A percentile compares a stretch with the other conserved stretches of the same genome.
Conservation (phyloP, 495 filamentous ascomycete species). For the Daldinia childiae region DNA sequence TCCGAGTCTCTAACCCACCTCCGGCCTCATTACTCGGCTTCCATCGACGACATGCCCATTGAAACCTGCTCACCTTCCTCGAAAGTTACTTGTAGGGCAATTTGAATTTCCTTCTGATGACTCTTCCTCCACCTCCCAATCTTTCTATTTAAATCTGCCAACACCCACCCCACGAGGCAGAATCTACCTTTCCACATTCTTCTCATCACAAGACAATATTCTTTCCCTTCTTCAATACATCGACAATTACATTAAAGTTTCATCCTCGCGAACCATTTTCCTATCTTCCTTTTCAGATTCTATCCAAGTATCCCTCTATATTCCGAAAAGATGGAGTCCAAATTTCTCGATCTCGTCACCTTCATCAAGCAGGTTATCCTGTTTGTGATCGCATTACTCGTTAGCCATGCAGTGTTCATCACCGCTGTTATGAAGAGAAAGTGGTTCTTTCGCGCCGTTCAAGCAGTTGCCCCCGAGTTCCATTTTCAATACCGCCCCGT, state of each 20-base stretch:
- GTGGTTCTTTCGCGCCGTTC: background rate
- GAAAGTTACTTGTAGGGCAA: background rate
- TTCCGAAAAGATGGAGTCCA: background rate
- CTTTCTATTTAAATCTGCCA: background rate
- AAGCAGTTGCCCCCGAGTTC: background rate
- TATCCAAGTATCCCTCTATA: background rate
- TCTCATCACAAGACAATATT: background rate
- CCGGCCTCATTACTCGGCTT: background rate
- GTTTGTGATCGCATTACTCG: background rate
- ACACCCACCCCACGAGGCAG: background rate
- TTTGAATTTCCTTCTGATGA: background rate
- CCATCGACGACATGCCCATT: background rate
- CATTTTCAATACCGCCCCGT: background rate
- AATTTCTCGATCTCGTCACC: background rate
- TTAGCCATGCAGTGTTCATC: background rate
- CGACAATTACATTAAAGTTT: background rate
- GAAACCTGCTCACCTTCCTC: background rate
- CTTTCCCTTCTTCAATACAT: background rate
- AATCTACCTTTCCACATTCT: background rate
- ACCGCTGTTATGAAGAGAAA: background rate
- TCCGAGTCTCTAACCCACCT: background rate
- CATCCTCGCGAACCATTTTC: background rate
- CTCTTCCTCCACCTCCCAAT: background rate
- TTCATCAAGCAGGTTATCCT: background rate
- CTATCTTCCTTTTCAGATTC: background rate